These are phyloP conservation scores for Colletotrichum graminicola DNA, from an alignment of 2,329 filamentous ascomycete species.

Conservation along the genomic window DNA sequence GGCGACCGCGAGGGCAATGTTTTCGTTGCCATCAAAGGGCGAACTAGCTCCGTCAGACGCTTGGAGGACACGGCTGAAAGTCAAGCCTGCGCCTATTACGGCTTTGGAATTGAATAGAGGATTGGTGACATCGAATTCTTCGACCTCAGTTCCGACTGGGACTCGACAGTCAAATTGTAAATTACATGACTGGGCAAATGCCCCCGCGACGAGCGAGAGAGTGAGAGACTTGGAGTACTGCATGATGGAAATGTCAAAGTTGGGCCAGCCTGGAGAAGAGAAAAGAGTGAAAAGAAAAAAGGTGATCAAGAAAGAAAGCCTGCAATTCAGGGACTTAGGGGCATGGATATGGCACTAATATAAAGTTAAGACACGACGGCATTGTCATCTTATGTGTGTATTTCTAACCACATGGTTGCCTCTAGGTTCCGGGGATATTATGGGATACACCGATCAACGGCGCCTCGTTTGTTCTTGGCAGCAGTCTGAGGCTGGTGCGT, in stretches of 20 bases:
- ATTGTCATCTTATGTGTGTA: not conserved
- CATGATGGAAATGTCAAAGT: conserved; percentile 27
- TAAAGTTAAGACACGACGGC: not conserved
- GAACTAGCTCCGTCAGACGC: conserved; percentile 54
- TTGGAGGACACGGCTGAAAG: conserved; percentile 63
- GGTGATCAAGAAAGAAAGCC: conserved; percentile 12
- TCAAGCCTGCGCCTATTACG: conserved; percentile 65
- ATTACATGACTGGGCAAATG: conserved; percentile 45
- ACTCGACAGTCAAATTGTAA: conserved; percentile 62
- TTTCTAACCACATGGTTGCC: not conserved
- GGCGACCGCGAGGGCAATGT: conserved; percentile 64
- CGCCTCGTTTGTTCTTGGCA: conserved; percentile 28
- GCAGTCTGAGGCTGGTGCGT: conserved; percentile 21
- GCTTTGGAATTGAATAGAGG: conserved; percentile 63
- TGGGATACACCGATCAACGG: conserved; percentile 20
- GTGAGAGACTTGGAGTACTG: conserved; percentile 19
- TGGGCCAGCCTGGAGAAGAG: conserved; percentile 27
- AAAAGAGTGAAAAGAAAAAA: conserved; percentile 30
- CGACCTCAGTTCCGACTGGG: conserved; percentile 52
- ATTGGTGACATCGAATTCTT: conserved; percentile 58
- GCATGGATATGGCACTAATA: not conserved
- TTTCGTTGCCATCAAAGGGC: conserved; percentile 58
- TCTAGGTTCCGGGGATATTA: not conserved
- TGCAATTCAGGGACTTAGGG: too few relatives aligned
- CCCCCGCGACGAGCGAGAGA: conserved; percentile 27